These are phyloP conservation scores for Agaricus subrufescens DNA, from an alignment of 768 basidiomycete species.

Conservation along the genomic window DNA sequence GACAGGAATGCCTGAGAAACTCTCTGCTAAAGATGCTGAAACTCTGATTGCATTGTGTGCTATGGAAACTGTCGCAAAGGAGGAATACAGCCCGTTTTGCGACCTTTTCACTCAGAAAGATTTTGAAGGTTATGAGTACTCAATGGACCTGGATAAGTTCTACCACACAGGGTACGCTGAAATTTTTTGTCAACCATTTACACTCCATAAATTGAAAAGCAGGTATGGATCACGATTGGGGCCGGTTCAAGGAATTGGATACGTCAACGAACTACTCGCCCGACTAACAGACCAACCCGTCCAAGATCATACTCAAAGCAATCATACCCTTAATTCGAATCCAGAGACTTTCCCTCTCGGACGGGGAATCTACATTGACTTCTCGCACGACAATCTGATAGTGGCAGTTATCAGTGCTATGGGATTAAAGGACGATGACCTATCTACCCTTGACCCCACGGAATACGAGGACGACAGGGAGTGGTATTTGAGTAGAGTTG, in stretches of 20 bases:
- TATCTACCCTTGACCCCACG: constrained; percentile 30
- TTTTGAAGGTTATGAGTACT: constrained; percentile 65
- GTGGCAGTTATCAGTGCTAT: constrained; percentile 65
- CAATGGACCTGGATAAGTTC: constrained; percentile 71
- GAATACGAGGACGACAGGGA: constrained; percentile 26
- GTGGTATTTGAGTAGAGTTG: constrained; percentile 56
- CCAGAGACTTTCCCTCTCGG: constrained; percentile 69
- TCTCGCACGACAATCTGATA: constrained; percentile 86
- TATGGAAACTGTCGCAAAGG: constrained; percentile 66
- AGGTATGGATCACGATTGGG: constrained; percentile 70
- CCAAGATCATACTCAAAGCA: constrained; percentile 68
- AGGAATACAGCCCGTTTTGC: constrained; percentile 62
- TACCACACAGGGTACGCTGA: constrained; percentile 64
- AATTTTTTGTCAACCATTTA: neutral
- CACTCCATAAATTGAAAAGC: neutral
- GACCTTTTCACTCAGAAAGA: constrained; percentile 60
- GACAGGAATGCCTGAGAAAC: constrained; percentile 30
- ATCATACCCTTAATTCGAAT: constrained; percentile 61
- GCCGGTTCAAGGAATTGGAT: constrained; percentile 80
- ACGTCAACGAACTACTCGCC: constrained; percentile 81
- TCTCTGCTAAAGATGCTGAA: constrained; percentile 50
- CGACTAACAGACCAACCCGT: constrained; percentile 65
- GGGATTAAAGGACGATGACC: constrained; percentile 37
- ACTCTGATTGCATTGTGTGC: constrained; percentile 72
- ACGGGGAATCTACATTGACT: constrained; percentile 67